A percentile compares a stretch with the other conserved stretches of the same genome.
Evolutionary conservation across 164 flowering plant species (phyloP).

Genomic region (Protea cynaroides): DNA sequence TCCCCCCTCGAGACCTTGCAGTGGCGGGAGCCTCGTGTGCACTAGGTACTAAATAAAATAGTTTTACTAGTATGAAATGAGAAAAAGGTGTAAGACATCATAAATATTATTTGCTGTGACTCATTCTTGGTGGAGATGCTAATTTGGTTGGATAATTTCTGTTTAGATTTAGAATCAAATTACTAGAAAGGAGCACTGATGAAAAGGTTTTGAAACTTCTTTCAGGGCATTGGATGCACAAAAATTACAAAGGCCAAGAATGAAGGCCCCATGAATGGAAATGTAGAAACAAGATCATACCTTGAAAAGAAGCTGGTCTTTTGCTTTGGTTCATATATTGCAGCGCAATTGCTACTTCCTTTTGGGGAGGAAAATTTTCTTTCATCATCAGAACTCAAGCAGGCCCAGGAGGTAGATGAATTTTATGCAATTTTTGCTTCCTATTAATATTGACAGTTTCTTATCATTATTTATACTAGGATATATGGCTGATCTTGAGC

Average conservation of each 20-base stretch:
- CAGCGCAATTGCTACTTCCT: conserved; percentile 82
- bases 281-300: conserved; percentile 78
- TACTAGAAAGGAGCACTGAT: neutral
- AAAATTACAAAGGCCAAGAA: conserved; percentile 72
- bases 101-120: neutral
- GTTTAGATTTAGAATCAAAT: neutral
- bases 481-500: neutral
- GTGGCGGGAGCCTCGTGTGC: too few relatives aligned
- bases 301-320: conserved; percentile 93
- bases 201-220: neutral
- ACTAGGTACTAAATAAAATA: neutral
- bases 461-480: neutral
- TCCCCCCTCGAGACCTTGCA: too few relatives aligned
- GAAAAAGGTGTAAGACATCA: neutral
- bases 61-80: neutral
- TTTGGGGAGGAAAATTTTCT: conserved; percentile 89
- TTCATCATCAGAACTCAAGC: conserved; percentile 63
- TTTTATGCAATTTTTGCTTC: conserved; percentile 1
- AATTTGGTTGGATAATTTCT: neutral
- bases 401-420: conserved; percentile 81
- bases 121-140: neutral
- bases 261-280: conserved; percentile 63
- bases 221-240: conserved; percentile 92
- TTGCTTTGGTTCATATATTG: conserved; percentile 90
- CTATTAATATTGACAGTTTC: neutral